Percentiles rank a stretch among this genome's conserved stretches.
Evolutionary conservation across 2,329 filamentous ascomycete species (phyloP).

Genomic region (Fusarium burgessii): DNA sequence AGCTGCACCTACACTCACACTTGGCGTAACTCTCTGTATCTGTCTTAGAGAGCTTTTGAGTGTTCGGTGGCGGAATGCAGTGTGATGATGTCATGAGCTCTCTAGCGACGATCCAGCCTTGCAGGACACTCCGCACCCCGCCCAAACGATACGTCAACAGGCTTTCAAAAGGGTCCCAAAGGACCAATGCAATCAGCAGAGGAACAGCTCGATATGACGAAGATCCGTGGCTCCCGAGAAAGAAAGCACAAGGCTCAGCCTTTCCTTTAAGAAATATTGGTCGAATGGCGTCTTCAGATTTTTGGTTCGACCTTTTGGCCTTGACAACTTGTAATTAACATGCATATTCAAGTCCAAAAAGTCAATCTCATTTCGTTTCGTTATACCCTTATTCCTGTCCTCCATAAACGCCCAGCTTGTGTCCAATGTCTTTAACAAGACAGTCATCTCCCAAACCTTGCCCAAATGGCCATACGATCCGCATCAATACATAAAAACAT

Average conservation of each 20-base stretch:
- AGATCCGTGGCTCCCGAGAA: constrained; percentile 31
- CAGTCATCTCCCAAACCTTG: neutral
- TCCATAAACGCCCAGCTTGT: constrained; percentile 28
- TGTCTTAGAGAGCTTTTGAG: constrained; percentile 7
- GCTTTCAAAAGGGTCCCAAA: neutral
- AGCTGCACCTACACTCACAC: constrained; percentile 23
- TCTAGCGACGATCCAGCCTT: constrained; percentile 30
- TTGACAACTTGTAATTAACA: neutral
- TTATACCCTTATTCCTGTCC: neutral
- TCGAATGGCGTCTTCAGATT: constrained; percentile 7
- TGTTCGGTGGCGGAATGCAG: constrained; percentile 47
- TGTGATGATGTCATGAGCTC: constrained; percentile 55
- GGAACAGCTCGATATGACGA: constrained; percentile 8
- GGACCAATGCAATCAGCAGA: neutral
- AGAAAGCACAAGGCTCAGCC: constrained; percentile 1
- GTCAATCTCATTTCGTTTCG: neutral
- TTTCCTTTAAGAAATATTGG: neutral
- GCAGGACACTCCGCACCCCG: constrained; percentile 39
- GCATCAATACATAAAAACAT: constrained; percentile 26
- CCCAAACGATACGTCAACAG: constrained; percentile 33
- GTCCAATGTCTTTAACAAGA: constrained; percentile 8
- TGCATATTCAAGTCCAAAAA: constrained; percentile 3
- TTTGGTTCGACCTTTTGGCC: neutral
- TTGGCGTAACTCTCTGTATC: constrained; percentile 26
- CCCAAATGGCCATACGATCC: constrained; percentile 15